phyloP scores from a whole-genome alignment of 139 green algal genomes.

The Diplosphaera chodatii region DNA sequence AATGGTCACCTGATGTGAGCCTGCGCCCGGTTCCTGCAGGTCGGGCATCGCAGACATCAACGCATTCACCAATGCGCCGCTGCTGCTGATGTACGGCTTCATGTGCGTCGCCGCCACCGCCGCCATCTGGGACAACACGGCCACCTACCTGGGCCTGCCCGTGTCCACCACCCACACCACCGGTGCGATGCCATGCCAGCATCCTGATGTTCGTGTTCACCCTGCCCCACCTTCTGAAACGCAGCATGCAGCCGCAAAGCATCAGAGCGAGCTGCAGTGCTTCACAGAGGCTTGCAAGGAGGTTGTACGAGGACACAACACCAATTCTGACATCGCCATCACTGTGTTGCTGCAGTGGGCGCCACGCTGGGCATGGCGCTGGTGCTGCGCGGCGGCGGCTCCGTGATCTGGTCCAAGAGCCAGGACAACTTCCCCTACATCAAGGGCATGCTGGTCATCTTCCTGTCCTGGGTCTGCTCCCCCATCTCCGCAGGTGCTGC shows the following conservation, averaged over 20 bases:
- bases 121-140: constrained; percentile 13
- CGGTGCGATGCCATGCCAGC: no score
- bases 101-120: constrained; percentile 6
- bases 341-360: constrained; percentile 23
- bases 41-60: constrained; percentile 1
- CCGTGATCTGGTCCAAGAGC: constrained; percentile 23
- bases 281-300: no score
- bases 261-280: no score
- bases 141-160: constrained; percentile 26
- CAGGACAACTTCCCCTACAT: constrained; percentile 33
- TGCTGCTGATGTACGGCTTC: constrained; percentile 16
- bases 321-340: no score
- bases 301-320: no score
- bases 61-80: neutral
- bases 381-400: constrained; percentile 2
- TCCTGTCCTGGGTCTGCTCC: constrained; percentile 54
- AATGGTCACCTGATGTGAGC: no score
- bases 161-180: constrained; percentile 39
- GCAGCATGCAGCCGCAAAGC: no score
- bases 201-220: no score
- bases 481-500: constrained; percentile 29
- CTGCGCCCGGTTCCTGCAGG: no score
- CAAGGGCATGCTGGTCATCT: constrained; percentile 31
- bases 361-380: constrained; percentile 23
- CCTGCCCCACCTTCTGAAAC: no score